A percentile compares a stretch with the other conserved stretches of the same genome.
Conservation (phyloP, 805 yeast species). For the Teunomyces tritomae region DNA sequence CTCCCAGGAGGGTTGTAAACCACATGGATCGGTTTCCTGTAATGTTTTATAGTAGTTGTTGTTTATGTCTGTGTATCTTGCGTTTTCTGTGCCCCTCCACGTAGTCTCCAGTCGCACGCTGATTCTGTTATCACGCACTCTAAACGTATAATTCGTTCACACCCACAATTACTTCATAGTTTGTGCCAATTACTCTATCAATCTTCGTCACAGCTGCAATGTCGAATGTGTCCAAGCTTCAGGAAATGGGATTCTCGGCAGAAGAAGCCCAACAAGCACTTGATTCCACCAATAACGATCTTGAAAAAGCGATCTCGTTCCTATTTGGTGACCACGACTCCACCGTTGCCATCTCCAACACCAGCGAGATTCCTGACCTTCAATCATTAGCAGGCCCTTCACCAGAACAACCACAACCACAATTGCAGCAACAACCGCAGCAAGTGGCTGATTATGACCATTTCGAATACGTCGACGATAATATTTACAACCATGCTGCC, state of each 20-base stretch:
- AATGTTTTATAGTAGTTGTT: too few species aligned
- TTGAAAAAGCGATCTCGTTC: conserved; percentile 32
- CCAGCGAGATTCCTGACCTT: conserved; percentile 32
- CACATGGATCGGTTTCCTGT: too few species aligned
- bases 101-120: too few species aligned
- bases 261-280: conserved; percentile 41
- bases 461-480: conserved; percentile 10
- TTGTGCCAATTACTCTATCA: background rate
- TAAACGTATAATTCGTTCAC: too few species aligned
- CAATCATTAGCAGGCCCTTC: background rate
- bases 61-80: too few species aligned
- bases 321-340: conserved; percentile 32
- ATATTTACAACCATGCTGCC: conserved; percentile 28
- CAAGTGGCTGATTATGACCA: background rate
- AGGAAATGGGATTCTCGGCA: conserved; percentile 39
- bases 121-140: background rate
- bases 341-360: conserved; percentile 26
- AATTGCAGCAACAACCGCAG: background rate
- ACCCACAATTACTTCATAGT: background rate
- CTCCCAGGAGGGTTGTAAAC: too few species aligned
- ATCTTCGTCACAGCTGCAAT: conserved; percentile 3
- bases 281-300: conserved; percentile 23
- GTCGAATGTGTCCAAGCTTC: conserved; percentile 18
- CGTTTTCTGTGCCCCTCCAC: too few species aligned
- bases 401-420: background rate